phyloP scores from a whole-genome alignment of 495 filamentous ascomycete genomes.

The Letharia lupina region DNA sequence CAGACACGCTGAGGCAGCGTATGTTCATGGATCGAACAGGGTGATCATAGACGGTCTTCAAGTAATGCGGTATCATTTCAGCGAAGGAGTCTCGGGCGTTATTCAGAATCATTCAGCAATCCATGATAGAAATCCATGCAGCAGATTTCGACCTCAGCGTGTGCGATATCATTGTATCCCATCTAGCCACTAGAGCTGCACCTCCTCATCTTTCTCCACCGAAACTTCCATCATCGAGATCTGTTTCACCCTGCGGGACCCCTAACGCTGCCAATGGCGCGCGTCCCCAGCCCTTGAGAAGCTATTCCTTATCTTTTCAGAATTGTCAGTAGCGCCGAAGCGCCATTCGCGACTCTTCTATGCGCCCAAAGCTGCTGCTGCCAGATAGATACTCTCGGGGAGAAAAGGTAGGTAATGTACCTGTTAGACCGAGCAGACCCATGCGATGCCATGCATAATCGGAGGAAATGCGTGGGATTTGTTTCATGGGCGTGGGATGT shows the following conservation, averaged over 20 bases:
- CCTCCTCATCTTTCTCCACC: too few relatives aligned
- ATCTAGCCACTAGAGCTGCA: not conserved
- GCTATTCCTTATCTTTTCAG: too few relatives aligned
- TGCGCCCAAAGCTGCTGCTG: too few relatives aligned
- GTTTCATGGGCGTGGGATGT: not conserved
- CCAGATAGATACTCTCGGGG: too few relatives aligned
- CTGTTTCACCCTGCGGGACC: not conserved
- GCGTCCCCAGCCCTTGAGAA: too few relatives aligned
- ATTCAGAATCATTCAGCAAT: not conserved
- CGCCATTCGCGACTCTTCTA: too few relatives aligned
- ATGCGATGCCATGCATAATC: not conserved
- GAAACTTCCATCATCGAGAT: not conserved
- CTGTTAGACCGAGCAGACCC: too few relatives aligned
- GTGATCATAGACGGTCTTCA: not conserved
- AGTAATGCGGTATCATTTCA: not conserved
- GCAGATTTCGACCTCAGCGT: not conserved
- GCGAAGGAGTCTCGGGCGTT: not conserved
- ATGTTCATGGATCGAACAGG: not conserved
- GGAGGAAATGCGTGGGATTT: not conserved
- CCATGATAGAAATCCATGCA: not conserved
- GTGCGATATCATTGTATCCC: not conserved
- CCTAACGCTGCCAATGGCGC: not conserved
- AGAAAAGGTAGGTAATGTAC: too few relatives aligned
- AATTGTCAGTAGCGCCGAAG: too few relatives aligned
- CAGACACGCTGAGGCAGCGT: not conserved